A percentile compares a stretch with the other conserved stretches of the same genome.
Evolutionary conservation across 495 filamentous ascomycete species (phyloP).

Genomic region (Hyphodiscus hymeniophilus): DNA sequence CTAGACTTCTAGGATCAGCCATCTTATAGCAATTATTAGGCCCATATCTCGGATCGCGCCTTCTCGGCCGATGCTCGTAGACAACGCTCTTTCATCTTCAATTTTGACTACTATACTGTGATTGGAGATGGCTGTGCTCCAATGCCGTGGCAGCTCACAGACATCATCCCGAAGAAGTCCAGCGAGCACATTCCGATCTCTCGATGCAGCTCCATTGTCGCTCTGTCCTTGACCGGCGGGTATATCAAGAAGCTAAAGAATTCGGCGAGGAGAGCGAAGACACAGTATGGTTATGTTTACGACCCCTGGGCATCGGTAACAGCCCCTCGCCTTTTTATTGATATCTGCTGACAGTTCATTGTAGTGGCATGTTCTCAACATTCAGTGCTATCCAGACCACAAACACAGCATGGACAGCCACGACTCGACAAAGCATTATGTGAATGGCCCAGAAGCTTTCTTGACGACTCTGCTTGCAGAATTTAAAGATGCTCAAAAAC

Average conservation of each 20-base stretch:
- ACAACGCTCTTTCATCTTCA: conserved; percentile 43
- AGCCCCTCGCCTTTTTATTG: neutral
- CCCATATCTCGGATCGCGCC: conserved; percentile 29
- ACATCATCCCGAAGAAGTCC: conserved; percentile 17
- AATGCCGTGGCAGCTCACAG: conserved; percentile 40
- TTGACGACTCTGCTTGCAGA: conserved; percentile 39
- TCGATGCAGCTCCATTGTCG: conserved; percentile 41
- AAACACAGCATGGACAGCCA: conserved; percentile 37
- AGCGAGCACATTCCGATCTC: conserved; percentile 39
- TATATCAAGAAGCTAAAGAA: conserved; percentile 28
- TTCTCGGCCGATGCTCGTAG: conserved; percentile 28
- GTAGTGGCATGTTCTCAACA: conserved; percentile 42
- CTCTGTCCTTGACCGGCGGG: conserved; percentile 35
- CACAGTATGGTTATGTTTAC: conserved; percentile 33
- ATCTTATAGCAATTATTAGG: conserved; percentile 13
- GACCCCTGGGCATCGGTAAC: conserved; percentile 28
- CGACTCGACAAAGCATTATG: conserved; percentile 36
- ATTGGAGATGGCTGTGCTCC: conserved; percentile 36
- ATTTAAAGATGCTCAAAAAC: conserved; percentile 41
- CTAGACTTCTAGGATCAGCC: conserved; percentile 26
- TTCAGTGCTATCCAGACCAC: conserved; percentile 46
- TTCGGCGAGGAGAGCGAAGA: conserved; percentile 25
- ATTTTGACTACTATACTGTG: conserved; percentile 48
- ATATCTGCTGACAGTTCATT: too few species aligned
- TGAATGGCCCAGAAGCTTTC: conserved; percentile 46